Percentiles rank a stretch among this genome's conserved stretches.
Conservation (phyloP, 2,329 filamentous ascomycete species). For the Thielaviopsis populi region DNA sequence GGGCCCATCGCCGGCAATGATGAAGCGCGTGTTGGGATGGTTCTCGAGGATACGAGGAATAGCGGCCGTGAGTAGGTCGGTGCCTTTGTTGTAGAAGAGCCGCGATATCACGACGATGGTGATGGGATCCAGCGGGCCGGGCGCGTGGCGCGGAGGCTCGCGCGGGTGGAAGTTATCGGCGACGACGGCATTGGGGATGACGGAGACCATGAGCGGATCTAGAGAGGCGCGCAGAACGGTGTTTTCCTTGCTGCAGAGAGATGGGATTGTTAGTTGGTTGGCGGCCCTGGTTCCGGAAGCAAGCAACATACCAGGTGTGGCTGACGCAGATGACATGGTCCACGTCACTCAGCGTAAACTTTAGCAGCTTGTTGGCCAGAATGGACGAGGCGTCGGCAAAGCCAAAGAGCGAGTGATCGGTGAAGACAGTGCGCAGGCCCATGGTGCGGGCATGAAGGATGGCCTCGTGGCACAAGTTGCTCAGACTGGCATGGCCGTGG, state of each 20-base stretch:
- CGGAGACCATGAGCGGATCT: constrained; percentile 92
- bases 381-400: constrained; percentile 95
- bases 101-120: constrained; percentile 96
- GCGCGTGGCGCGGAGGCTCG: constrained; percentile 44
- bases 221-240: constrained; percentile 87
- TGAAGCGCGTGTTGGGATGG: constrained; percentile 87
- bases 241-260: constrained; percentile 67
- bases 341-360: constrained; percentile 90
- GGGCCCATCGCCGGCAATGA: constrained; percentile 88
- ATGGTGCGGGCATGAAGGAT: constrained; percentile 92
- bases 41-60: constrained; percentile 82
- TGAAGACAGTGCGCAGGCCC: constrained; percentile 91
- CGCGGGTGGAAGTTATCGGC: constrained; percentile 82
- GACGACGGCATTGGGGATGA: constrained; percentile 88
- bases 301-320: constrained; percentile 65
- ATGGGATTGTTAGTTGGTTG: neutral
- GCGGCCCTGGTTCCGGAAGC: neutral
- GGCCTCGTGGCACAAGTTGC: constrained; percentile 84
- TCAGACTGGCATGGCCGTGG: constrained; percentile 89
- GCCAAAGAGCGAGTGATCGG: constrained; percentile 91
- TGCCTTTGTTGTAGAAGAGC: constrained; percentile 97
- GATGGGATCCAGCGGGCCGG: constrained; percentile 73
- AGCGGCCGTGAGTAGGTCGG: constrained; percentile 87
- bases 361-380: constrained; percentile 89
- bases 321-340: constrained; percentile 98